Evolutionary conservation across 306 rosid genomes (phyloP).

Genomic region (Ochetophila trinervis): DNA sequence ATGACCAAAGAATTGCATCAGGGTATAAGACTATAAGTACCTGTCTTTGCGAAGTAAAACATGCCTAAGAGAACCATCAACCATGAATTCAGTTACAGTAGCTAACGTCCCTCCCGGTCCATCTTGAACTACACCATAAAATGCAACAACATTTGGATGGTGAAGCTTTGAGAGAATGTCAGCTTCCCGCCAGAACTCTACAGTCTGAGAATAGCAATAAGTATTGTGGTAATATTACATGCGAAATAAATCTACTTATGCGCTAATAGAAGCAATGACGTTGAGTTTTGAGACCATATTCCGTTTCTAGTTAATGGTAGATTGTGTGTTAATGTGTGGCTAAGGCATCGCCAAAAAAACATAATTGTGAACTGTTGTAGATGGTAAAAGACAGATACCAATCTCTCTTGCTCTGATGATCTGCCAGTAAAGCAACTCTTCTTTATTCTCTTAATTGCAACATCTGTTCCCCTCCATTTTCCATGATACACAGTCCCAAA

Average conservation of each 20-base stretch:
- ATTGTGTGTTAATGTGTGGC: neutral
- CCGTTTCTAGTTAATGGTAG: neutral
- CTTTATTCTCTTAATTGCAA: slow-evolving; percentile 92
- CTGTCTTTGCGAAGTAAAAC: slow-evolving; percentile 87
- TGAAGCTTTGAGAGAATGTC: slow-evolving; percentile 92
- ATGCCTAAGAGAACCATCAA: slow-evolving; percentile 84
- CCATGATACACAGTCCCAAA: slow-evolving; percentile 97
- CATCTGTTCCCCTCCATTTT: slow-evolving; percentile 95
- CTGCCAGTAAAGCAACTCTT: slow-evolving; percentile 87
- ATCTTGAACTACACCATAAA: slow-evolving; percentile 91
- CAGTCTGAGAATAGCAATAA: slow-evolving; percentile 47
- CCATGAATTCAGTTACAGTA: slow-evolving; percentile 85
- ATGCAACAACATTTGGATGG: slow-evolving; percentile 92
- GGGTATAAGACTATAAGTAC: slow-evolving; percentile 47
- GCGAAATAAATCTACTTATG: neutral
- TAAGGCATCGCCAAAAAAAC: neutral
- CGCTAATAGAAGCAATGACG: neutral
- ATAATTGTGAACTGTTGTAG: slow-evolving; percentile 4
- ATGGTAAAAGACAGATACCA: slow-evolving; percentile 47
- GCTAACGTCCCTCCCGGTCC: slow-evolving; percentile 88
- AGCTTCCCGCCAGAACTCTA: slow-evolving; percentile 93
- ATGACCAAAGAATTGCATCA: neutral
- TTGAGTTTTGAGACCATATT: neutral
- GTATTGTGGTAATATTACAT: slow-evolving; percentile 14
- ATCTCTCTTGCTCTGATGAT: slow-evolving; percentile 91